Base-by-base conservation (phyloP, 805 yeast genomes). In the Priceomyces melissophilus region DNA sequence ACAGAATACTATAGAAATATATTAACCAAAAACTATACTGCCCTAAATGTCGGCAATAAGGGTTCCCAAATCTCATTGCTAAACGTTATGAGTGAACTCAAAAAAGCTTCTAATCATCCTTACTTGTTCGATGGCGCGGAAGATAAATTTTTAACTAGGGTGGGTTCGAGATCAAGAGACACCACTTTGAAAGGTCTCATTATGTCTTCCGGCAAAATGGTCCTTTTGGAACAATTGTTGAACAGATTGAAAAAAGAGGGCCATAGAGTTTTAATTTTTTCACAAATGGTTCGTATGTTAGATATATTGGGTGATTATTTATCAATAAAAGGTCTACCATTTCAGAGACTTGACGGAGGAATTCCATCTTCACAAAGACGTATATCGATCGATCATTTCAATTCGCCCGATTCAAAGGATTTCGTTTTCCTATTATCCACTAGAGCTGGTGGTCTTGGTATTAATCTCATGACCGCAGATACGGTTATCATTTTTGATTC, bases 201-300 rank as follows among this genome's bases (percentile, higher is more conserved):
- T 49, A 93, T 93, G 99, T 87, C 95, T 12, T 87, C 96, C 6
- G 99, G 99, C 54, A 93, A 93, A 60, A 93, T 93, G 99, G 99
- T 93, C 5, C 72, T 93, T 36, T 69, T 93, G 38, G 99, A 93
- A 65, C 90, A 93, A 61, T 70, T 93, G 30, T 73, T 93, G 45
- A 84, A 87, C 3, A 75, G 96, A 47, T 73, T 93, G 57, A 79
- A 81, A 46, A 84, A 86, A 57, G 99, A 93, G 64, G 98, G 98
- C 3, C 99, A 93, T 58, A 75, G 99, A 48, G 99, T 93, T 3
- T 73, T 93, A 42, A 90, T 93, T 45, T 93, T 93, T 63, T 83
- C 95, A 12, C 99, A 93, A 61, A 93, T 93, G 99, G 99, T 93
- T 20, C 74, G 96, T 53, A 89, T 93, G 78, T 74, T 93, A 49